Base-by-base conservation (phyloP, 2,329 filamentous ascomycete genomes). In the Penicillium verrucosum region DNA sequence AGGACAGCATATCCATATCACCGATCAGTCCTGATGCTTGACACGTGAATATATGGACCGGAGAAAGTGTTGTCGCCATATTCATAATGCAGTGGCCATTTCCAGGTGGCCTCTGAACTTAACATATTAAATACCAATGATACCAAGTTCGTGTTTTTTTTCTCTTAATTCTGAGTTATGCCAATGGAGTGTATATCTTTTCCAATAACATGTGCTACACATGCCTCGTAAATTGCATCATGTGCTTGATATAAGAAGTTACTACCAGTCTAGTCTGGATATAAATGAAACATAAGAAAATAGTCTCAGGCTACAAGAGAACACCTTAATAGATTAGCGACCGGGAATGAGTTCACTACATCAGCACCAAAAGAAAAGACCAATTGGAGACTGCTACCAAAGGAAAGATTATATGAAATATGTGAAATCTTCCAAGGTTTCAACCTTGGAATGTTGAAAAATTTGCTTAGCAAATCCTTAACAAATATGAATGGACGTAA, bases 111-210 rank as follows among this genome's bases (percentile, higher is more conserved):
- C 5, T 34, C 30, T 32, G 21, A 18, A 43, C 29, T n/a, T 54
- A 47, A 57, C 18, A 57, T 59, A 23, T 38, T 18, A 40, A 27
- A 37, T 43, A 43, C 41, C 16, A 46, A 40, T 46, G 44, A 59
- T 59, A 54, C 54, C 45, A 53, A 40, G 11, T 53, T 40, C 12
- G 25, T 23, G 25, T 18, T 37, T 47, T 47, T 53, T 30, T 10
- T 42, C 12, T 32, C 9, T 46, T 12, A 8, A 27, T 29, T 21
- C 11, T 2, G 6, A 25, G 18, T 42, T 10, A 14, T 0, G 11
- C 12, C 11, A 6, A 32, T 14, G 5, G 30, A 32, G 6, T 23
- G 12, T 34, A 18, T 9, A 23, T 21, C 4, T 6, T 30, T 41
- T 12, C 27, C 5, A 18, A 21, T 14, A 44, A 30, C 10, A n/a